A percentile compares a stretch with the other conserved stretches of the same genome.
Conservation (phyloP, 148 eudicot genomes). For the Amaranthus palmeri region DNA sequence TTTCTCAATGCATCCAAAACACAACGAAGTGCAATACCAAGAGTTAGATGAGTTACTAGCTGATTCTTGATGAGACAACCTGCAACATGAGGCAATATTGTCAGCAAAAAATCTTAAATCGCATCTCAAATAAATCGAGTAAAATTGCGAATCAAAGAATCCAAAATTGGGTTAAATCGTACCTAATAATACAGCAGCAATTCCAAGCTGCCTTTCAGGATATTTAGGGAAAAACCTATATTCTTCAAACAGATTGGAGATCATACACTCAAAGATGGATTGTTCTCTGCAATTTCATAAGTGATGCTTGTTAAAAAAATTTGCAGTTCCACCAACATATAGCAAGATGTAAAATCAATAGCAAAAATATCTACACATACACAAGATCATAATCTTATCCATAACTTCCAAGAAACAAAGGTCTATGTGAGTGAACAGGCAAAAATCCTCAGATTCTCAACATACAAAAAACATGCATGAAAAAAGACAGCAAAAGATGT, state of each 20-base stretch:
- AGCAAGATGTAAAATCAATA: background rate
- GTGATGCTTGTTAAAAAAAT: background rate
- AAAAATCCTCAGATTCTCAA: background rate
- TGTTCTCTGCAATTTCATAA: constrained; percentile 56
- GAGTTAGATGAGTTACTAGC: constrained; percentile 84
- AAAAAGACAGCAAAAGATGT: background rate
- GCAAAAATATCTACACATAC: background rate
- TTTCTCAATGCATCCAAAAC: constrained; percentile 86
- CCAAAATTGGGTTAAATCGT: constrained; percentile 21
- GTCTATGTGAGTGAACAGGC: background rate
- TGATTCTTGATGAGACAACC: constrained; percentile 89
- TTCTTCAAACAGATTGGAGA: constrained; percentile 86
- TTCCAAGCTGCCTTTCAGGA: constrained; percentile 86
- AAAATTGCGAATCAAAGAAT: background rate
- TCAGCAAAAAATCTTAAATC: background rate
- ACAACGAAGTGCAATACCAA: constrained; percentile 87
- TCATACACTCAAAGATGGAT: constrained; percentile 86
- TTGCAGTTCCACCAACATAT: background rate
- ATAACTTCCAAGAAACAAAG: background rate
- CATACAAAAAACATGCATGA: background rate
- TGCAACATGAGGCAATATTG: constrained; percentile 28
- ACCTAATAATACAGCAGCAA: constrained; percentile 90
- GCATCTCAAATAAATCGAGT: constrained; percentile 1
- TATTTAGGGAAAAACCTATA: constrained; percentile 86
- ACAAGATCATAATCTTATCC: background rate